Evolutionary conservation across 2,329 filamentous ascomycete genomes (phyloP).

Genomic region (Lecanicillium sp.): DNA sequence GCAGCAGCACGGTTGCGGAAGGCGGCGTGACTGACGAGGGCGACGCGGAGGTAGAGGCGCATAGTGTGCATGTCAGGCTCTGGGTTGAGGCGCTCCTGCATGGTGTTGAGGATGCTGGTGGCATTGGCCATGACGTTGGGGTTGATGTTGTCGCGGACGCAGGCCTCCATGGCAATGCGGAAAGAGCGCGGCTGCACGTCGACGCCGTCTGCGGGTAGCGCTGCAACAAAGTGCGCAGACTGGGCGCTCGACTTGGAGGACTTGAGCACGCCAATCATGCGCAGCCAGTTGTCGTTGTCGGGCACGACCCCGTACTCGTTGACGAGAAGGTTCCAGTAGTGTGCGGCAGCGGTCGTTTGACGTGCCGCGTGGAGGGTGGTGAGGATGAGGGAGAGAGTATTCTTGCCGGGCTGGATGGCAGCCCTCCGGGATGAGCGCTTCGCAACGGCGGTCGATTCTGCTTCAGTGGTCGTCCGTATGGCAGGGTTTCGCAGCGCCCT

Average conservation of each 20-base stretch:
- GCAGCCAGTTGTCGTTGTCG: conserved; percentile 64
- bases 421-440: too few species aligned
- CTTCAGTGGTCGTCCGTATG: too few species aligned
- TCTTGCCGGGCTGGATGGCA: conserved; percentile 41
- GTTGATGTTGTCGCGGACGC: conserved; percentile 72
- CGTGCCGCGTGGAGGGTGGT: conserved; percentile 55
- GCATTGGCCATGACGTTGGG: conserved; percentile 60
- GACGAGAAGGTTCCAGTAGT: conserved; percentile 75
- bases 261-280: conserved; percentile 62
- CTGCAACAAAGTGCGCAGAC: conserved; percentile 51
- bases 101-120: conserved; percentile 57
- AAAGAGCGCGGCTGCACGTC: conserved; percentile 50
- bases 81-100: conserved; percentile 36
- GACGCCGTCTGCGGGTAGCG: conserved; percentile 38
- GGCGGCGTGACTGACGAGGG: conserved; percentile 41
- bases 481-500: background rate
- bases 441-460: background rate
- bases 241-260: conserved; percentile 59
- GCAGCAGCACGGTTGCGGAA: conserved; percentile 28
- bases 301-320: conserved; percentile 56
- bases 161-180: conserved; percentile 66
- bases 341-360: conserved; percentile 54
- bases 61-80: conserved; percentile 47
- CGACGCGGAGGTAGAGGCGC: conserved; percentile 50
- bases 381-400: conserved; percentile 64